Evolutionary conservation across 2,329 filamentous ascomycete genomes (phyloP).

Genomic region (Alternaria solani): DNA sequence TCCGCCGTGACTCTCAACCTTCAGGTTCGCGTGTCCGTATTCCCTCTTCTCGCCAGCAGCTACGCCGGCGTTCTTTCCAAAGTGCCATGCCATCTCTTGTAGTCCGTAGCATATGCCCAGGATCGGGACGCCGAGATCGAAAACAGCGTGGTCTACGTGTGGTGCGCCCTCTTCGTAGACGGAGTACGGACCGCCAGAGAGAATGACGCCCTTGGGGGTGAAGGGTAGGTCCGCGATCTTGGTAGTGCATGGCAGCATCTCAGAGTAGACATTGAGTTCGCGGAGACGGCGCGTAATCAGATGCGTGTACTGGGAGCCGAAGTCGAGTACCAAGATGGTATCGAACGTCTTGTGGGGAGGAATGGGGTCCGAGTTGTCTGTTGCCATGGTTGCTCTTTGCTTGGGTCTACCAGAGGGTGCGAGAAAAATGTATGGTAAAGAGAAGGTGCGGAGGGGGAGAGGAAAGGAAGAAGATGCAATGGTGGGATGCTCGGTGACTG

Average conservation of each 20-base stretch:
- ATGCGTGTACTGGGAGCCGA: constrained; percentile 76
- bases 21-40: constrained; percentile 75
- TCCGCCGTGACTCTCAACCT: constrained; percentile 62
- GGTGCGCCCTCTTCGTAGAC: constrained; percentile 82
- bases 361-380: constrained; percentile 53
- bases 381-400: constrained; percentile 36
- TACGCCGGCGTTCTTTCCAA: constrained; percentile 67
- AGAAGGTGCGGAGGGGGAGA: constrained; percentile 2
- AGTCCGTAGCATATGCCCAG: constrained; percentile 70
- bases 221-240: constrained; percentile 79
- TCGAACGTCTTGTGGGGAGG: constrained; percentile 63
- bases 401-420: neutral
- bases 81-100: constrained; percentile 78
- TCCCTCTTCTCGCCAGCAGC: constrained; percentile 72
- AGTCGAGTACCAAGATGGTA: constrained; percentile 77
- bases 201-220: constrained; percentile 84
- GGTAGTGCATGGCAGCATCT: constrained; percentile 87
- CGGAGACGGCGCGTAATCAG: constrained; percentile 78
- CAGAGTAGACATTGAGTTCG: constrained; percentile 81
- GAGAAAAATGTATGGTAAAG: constrained; percentile 10
- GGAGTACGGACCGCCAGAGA: constrained; percentile 76
- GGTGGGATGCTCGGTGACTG: constrained; percentile 26
- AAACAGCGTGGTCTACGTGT: constrained; percentile 82
- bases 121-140: constrained; percentile 73
- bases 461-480: constrained; percentile 2